Evolutionary conservation across 371 early-diverging fungal genomes (phyloP), one percentile per base, ranked within the genome.

Genomic region (Mucor saturninus): DNA sequence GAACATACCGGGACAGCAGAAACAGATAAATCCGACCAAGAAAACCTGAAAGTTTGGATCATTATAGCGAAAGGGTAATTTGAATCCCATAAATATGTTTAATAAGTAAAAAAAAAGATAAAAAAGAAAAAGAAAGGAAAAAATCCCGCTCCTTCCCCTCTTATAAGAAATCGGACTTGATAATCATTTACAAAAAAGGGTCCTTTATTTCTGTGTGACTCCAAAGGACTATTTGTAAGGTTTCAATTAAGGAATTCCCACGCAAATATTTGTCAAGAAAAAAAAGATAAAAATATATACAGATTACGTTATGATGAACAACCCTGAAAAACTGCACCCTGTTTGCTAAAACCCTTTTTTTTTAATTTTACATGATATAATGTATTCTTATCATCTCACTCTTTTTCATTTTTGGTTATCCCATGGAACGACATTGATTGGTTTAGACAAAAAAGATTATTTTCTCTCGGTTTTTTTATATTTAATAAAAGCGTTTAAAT

Each of bases 1-100:
- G 81, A 89, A 93, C 94, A 93, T 92, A 59, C 93, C 94, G 14
- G 94, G 92, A 66, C 89, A 89, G 60, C 87, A 84, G 77, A 91
- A 91, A 64, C 90, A 90, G 57, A 90, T 85, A 50, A 91, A 77
- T 14, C 89, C 88, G 46, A 91, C 83, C 37, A 91, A 71, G 52
- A 89, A 71, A 37, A 91, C 84, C 74, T 91, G 92, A 57, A 81
- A 74, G 66, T 84, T 70, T 4, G 89, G 84, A 49, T 67, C 65
- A 62, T 52, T 70, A 32, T 73, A 73, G 54, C 75, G 80, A 76
- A 85, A 84, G 50, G 83, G 78, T 54, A 83, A 52, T 49, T 75
- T 68, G 68, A 80, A 71, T 53, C 56, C 71, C 57, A 72, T 70
- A 30, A 10, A 31, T 31, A n/a, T 48, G 8, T 13, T 46, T 30